Evolutionary conservation across 176 grass and related monocot genomes (phyloP).

Genomic region (Raddia distichophylla): DNA sequence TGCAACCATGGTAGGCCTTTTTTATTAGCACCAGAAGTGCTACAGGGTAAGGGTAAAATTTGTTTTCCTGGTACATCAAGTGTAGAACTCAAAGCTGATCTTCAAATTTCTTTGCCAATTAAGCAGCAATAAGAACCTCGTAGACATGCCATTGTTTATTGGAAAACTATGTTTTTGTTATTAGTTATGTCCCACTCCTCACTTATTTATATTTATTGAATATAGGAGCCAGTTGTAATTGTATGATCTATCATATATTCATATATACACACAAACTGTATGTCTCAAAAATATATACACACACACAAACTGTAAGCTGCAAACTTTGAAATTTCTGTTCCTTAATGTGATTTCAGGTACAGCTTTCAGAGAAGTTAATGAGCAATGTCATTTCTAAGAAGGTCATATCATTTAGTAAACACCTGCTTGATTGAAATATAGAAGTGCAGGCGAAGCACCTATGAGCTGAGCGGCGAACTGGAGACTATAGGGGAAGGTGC

Average conservation of each 20-base stretch:
- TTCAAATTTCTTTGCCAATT: neutral
- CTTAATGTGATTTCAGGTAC: slow-evolving; percentile 66
- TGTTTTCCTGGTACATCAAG: no score
- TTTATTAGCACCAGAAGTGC: no score
- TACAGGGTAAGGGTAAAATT: no score
- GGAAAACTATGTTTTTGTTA: no score
- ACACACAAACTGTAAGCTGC: neutral
- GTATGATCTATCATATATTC: neutral
- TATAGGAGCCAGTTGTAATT: slow-evolving; percentile 4
- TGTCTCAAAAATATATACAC: neutral
- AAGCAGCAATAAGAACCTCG: slow-evolving; percentile 3
- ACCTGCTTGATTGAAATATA: no score
- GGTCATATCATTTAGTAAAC: slow-evolving; percentile 29
- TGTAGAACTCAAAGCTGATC: no score
- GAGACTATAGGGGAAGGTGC: no score
- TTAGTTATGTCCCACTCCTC: no score
- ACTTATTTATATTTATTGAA: slow-evolving; percentile 12
- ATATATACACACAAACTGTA: neutral
- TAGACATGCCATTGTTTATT: neutral
- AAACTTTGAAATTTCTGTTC: slow-evolving; percentile 25
- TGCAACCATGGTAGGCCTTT: no score
- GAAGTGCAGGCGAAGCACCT: no score
- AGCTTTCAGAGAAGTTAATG: slow-evolving; percentile 96
- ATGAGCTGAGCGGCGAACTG: no score
- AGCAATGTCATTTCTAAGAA: slow-evolving; percentile 94